A percentile compares a stretch with the other conserved stretches of the same genome.
Evolutionary conservation across 2,329 filamentous ascomycete genomes (phyloP).

Genomic region (Trichoderma oligosporum): DNA sequence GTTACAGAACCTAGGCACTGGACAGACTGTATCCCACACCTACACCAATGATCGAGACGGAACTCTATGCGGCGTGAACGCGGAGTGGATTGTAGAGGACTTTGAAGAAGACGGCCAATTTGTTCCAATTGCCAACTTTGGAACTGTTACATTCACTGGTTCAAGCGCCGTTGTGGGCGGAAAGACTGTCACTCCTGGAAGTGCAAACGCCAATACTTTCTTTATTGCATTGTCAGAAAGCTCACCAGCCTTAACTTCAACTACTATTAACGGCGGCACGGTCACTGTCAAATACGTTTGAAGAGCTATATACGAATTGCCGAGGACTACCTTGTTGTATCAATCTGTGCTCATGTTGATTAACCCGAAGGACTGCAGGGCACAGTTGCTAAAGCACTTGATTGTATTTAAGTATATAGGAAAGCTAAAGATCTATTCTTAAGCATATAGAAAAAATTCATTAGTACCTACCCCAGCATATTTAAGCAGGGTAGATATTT

Average conservation of each 20-base stretch:
- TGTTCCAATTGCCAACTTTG: constrained; percentile 33
- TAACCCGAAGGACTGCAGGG: too few relatives aligned
- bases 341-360: too few relatives aligned
- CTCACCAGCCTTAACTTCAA: constrained; percentile 19
- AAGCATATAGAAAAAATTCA: too few relatives aligned
- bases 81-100: constrained; percentile 61
- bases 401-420: not conserved
- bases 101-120: constrained; percentile 27
- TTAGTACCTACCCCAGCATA: too few relatives aligned
- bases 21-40: constrained; percentile 48
- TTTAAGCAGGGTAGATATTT: not conserved
- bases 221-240: constrained; percentile 23
- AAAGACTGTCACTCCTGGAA: constrained; percentile 25
- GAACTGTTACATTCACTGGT: constrained; percentile 28
- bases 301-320: too few relatives aligned
- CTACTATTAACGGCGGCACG: constrained; percentile 17
- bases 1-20: constrained; percentile 49
- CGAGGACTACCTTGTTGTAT: too few relatives aligned
- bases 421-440: too few relatives aligned
- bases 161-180: constrained; percentile 26
- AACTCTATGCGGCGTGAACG: constrained; percentile 52
- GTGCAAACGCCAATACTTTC: constrained; percentile 20
- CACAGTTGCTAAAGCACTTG: too few relatives aligned
- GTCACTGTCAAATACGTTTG: constrained; percentile 13
- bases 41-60: constrained; percentile 43